Evolutionary conservation across 1,284 basidiomycete genomes (phyloP).

Genomic region (Heterobasidion occidentale): DNA sequence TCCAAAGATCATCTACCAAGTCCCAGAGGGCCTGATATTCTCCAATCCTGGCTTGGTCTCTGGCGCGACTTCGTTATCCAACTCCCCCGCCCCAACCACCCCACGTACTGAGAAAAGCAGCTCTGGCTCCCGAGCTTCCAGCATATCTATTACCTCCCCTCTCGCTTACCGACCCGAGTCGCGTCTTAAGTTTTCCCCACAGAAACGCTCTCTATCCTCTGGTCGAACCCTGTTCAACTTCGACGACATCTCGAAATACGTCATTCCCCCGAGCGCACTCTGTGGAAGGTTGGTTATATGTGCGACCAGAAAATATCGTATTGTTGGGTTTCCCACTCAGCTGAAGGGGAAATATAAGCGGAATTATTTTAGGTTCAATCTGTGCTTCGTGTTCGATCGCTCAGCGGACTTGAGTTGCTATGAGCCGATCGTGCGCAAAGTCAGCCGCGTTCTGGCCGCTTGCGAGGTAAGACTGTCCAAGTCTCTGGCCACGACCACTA

Average conservation of each 20-base stretch:
- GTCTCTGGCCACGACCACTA: neutral
- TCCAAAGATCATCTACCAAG: conserved; percentile 83
- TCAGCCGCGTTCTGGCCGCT: conserved; percentile 78
- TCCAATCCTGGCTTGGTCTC: conserved; percentile 7
- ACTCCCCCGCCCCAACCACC: conserved; percentile 39
- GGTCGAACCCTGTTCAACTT: conserved; percentile 78
- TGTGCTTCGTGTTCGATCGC: conserved; percentile 94
- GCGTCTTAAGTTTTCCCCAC: conserved; percentile 37
- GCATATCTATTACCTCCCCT: conserved; percentile 32
- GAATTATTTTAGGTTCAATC: conserved; percentile 90
- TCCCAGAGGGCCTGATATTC: conserved; percentile 80
- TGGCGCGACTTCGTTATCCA: conserved; percentile 20
- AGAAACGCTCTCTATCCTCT: conserved; percentile 40
- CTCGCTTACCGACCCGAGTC: conserved; percentile 32
- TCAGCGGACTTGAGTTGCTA: conserved; percentile 88
- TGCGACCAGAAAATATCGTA: conserved; percentile 64
- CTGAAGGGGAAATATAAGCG: conserved; percentile 69
- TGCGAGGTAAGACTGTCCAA: conserved; percentile 70
- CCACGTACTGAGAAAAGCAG: conserved; percentile 30
- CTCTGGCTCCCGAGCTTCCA: conserved; percentile 30
- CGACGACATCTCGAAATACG: conserved; percentile 85
- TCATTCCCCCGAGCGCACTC: conserved; percentile 83
- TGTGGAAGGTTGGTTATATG: conserved; percentile 87
- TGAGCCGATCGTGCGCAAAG: conserved; percentile 93
- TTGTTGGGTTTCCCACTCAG: conserved; percentile 85